A percentile compares a stretch with the other conserved stretches of the same genome.
phyloP scores from a whole-genome alignment of 495 filamentous ascomycete genomes.

The Geopyxis carbonaria region DNA sequence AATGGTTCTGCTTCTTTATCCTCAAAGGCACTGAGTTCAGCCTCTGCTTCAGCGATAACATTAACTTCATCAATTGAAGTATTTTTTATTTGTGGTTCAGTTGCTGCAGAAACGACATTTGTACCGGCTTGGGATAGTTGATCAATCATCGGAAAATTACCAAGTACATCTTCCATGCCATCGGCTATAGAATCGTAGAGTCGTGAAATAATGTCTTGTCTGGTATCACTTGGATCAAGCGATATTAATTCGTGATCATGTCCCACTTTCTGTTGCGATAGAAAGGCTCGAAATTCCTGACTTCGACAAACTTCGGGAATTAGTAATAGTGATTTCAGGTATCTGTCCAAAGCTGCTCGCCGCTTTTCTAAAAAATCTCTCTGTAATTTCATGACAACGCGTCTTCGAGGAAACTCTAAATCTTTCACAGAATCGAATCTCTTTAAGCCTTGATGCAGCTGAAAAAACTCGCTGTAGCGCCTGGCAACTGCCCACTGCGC shows the following conservation, averaged over 20 bases:
- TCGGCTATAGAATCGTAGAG: constrained; percentile 93
- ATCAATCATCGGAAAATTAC: constrained; percentile 75
- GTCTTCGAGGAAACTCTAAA: constrained; percentile 77
- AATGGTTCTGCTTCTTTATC: constrained; percentile 80
- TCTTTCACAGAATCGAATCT: constrained; percentile 74
- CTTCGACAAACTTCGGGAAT: constrained; percentile 89
- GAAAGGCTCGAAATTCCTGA: constrained; percentile 78
- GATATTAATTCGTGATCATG: constrained; percentile 6
- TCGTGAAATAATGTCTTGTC: constrained; percentile 79
- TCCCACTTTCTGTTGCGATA: constrained; percentile 49
- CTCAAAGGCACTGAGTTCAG: constrained; percentile 86
- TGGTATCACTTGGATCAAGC: constrained; percentile 31
- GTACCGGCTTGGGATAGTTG: constrained; percentile 85
- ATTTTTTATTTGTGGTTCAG: constrained; percentile 34
- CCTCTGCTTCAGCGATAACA: constrained; percentile 75
- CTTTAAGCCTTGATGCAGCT: constrained; percentile 78
- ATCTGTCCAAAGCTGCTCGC: constrained; percentile 62
- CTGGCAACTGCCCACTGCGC: constrained; percentile 65
- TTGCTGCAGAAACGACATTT: constrained; percentile 78
- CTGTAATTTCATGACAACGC: constrained; percentile 91
- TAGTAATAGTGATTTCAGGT: constrained; percentile 62
- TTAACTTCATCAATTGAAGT: constrained; percentile 39
- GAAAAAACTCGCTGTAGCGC: constrained; percentile 91
- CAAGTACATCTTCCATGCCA: constrained; percentile 94
- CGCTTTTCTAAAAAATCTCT: constrained; percentile 88